Base-by-base conservation (phyloP, 164 flowering plant species). In the Nelumbo lutea region DNA sequence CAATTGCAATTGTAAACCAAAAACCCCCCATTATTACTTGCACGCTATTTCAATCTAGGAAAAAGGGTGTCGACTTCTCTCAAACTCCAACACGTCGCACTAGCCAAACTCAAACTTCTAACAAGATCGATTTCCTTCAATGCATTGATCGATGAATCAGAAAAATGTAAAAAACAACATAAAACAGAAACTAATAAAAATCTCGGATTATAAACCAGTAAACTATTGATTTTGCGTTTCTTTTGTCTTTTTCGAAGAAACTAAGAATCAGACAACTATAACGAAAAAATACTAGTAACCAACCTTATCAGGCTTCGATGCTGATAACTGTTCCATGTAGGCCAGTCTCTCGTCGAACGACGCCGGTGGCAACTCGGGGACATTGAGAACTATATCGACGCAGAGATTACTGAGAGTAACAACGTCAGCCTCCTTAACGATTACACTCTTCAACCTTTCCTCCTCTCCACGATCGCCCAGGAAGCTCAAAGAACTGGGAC, bases 381-480 rank as follows among this genome's bases (percentile, higher is more conserved):
- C 99, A 69, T 80, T 84, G 68, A 95, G 90, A 3, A 95, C 98
- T 62, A 95, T 83, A 78, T 95, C 98, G 41, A 95, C 96, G 62
- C 98, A 92, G 48, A 95, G 90, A 66, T 90, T 95, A 3, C 98
- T 94, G 1, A 95, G 82, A 39, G 96, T 91, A 13, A 93, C 88
- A 42, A 93, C 81, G 66, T 93, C 96, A 14, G 82, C 68, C 13
- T 72, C 75, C 70, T 87, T 90, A 40, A 62, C 66, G 6, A 59
- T 72, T 4, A 64, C 53, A 40, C 69, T 68, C 48, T 66, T 75
- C 64, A 39, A 9, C 15, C 68, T 75, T 72, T 68, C 75, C 55
- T 76, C 75, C 2, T 62, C 70, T 5, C 51, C 72, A 48, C 79
- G 43, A 55, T 63, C 39, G 14, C 43, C 63, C 1, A 67, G 48